phyloP scores from a whole-genome alignment of 2,329 filamentous ascomycete species.

The Nemania sp. region DNA sequence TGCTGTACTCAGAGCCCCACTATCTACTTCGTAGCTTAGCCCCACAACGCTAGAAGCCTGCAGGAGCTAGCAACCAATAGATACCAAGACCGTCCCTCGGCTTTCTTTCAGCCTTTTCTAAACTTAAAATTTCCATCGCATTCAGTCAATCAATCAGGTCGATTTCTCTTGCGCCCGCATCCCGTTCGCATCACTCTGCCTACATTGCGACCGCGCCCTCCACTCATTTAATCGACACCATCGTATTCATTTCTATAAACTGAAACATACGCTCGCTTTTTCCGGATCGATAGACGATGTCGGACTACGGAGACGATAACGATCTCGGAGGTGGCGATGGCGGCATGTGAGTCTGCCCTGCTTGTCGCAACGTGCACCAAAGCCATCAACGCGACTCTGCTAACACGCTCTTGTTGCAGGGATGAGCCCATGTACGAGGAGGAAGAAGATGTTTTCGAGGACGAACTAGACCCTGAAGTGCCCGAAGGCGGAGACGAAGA shows the following conservation, averaged over 20 bases:
- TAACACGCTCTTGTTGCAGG: constrained; percentile 47
- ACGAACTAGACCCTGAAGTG: constrained; percentile 59
- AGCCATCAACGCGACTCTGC: constrained; percentile 37
- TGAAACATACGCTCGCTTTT: constrained; percentile 1
- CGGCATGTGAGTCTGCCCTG: constrained; percentile 21
- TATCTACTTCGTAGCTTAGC: no score
- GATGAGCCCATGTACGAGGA: constrained; percentile 75
- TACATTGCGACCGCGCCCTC: constrained; percentile 18
- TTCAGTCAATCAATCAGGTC: constrained; percentile 20
- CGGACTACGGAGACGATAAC: constrained; percentile 39
- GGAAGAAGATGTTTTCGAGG: constrained; percentile 60
- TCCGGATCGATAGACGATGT: constrained; percentile 33
- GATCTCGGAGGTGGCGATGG: constrained; percentile 34
- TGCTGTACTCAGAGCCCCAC: no score
- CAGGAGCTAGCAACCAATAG: constrained; percentile 9
- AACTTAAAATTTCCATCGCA: constrained; percentile 33
- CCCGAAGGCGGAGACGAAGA: constrained; percentile 55
- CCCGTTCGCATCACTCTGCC: constrained; percentile 18
- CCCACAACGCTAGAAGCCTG: background rate
- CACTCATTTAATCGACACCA: no score
- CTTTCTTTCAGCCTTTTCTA: constrained; percentile 34
- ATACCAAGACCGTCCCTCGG: background rate
- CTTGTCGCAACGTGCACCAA: constrained; percentile 26
- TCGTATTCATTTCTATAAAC: no score
- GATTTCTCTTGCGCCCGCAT: constrained; percentile 9